Evolutionary conservation across 73 alveolate genomes (phyloP).

Genomic region (Uronychia setigera): DNA sequence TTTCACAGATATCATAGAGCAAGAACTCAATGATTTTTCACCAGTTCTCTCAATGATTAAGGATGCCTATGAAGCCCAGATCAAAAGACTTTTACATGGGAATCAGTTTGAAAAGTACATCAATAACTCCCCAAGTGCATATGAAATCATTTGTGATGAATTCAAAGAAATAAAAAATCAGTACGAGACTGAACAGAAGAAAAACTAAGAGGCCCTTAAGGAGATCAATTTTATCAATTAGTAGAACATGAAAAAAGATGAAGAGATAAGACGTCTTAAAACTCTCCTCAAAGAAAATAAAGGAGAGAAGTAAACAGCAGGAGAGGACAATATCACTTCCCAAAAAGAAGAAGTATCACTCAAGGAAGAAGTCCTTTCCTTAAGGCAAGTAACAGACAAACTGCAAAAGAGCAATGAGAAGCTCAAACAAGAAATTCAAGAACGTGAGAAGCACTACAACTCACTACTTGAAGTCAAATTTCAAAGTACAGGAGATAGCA

Average conservation of each 20-base stretch:
- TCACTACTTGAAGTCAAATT: neutral
- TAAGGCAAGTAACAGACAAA: neutral
- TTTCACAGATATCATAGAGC: neutral
- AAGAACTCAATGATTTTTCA: neutral
- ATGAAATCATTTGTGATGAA: neutral
- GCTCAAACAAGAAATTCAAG: neutral
- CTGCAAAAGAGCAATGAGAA: neutral
- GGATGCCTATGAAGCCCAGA: neutral
- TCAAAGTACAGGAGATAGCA: too few relatives aligned
- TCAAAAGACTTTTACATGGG: neutral
- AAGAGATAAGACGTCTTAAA: too few relatives aligned
- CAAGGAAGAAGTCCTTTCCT: neutral
- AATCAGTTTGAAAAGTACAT: neutral
- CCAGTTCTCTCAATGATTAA: neutral
- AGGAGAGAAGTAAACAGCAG: too few relatives aligned
- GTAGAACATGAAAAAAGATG: too few relatives aligned
- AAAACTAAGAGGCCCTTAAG: too few relatives aligned
- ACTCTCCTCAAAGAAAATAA: too few relatives aligned
- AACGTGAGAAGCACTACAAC: neutral
- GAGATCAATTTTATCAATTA: too few relatives aligned
- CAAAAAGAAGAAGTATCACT: too few relatives aligned
- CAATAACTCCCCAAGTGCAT: neutral
- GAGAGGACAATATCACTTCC: too few relatives aligned
- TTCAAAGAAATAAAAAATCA: neutral
- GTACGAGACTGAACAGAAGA: too few relatives aligned